Conservation (phyloP, 257 asterid genomes). For the Nicotiana benthamiana region DNA sequence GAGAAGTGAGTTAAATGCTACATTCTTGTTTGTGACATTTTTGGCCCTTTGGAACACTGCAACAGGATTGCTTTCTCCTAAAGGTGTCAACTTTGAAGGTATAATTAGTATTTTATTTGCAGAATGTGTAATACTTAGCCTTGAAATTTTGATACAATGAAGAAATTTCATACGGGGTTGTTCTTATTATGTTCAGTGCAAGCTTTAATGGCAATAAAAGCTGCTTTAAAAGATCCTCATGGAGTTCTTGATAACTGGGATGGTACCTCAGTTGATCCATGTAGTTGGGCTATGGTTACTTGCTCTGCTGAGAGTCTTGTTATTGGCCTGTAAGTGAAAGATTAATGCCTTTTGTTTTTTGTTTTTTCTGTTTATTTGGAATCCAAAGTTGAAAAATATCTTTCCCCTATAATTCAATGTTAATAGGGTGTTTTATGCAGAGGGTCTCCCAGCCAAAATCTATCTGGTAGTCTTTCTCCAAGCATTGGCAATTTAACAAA, state of each 20-base stretch:
- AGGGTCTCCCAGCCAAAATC: constrained; percentile 92
- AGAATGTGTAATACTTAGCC: not conserved
- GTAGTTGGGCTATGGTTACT: constrained; percentile 99
- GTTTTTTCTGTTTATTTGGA: not conserved
- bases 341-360: not conserved
- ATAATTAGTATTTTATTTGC: not conserved
- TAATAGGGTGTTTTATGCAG: constrained; percentile 40
- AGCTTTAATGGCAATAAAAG: constrained; percentile 85
- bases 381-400: not conserved
- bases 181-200: constrained; percentile 41
- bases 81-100: constrained; percentile 99
- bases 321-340: constrained; percentile 71
- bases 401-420: not conserved
- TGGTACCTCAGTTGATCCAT: constrained; percentile 92
- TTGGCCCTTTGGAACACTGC: constrained; percentile 43
- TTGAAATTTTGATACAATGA: not conserved
- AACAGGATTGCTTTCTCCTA: constrained; percentile 61
- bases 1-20: constrained; percentile 23
- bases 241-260: constrained; percentile 98
- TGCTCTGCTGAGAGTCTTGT: constrained; percentile 78
- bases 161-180: not conserved
- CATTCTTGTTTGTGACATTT: constrained; percentile 27
- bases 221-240: constrained; percentile 72
- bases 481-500: constrained; percentile 85
- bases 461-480: constrained; percentile 80